Base-by-base conservation (phyloP, 2,329 filamentous ascomycete genomes). In the Ophiocordyceps camponoti-rufipedis region DNA sequence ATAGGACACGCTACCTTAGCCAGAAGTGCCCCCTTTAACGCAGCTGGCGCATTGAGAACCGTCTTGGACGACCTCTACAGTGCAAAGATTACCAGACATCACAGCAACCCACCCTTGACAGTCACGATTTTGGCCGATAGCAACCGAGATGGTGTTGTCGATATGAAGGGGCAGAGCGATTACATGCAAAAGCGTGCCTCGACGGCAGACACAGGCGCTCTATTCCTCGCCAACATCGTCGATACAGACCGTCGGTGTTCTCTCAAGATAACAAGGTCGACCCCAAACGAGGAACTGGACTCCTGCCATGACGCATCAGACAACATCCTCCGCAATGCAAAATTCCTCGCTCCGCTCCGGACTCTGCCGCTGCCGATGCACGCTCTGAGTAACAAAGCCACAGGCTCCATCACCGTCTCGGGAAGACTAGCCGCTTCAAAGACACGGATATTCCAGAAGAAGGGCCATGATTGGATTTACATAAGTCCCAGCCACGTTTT, bases 181-280 rank as follows among this genome's bases (percentile, higher is more conserved):
- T 11, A 16, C 10, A 14, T 10, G 10, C 9, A 18, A 6, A 41
- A 23, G 39, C 18, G 18, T 12, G 23, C 10, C 18, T 58, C 55
- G 55, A 54, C 53, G 1, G 41, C 49, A 3, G 16, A 44, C 0
- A 40, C 39, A 4, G 60, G 60, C 7, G 60, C 61, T n/a, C 52
- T 63, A 23, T 60, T 64, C 44, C 53, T 64, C 1, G 52, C 61
- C n/a, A 61, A 61, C 45, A 59, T 64, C 16, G 59, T 54, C 10
- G 61, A 64, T 46, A 57, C 54, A 3, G 42, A 53, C 42, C 40
- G 47, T 5, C 58, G 60, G 6, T 64, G 61, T 49, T 55, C 56
- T 0, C 47, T 46, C 8, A 29, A 32, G 18, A 50, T 48, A 41
- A 48, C 28, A 18, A 41, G 33, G 14, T 50, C 14, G 28, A 51